Base-by-base conservation (phyloP, 306 rosid species). In the Fagus crenata region DNA sequence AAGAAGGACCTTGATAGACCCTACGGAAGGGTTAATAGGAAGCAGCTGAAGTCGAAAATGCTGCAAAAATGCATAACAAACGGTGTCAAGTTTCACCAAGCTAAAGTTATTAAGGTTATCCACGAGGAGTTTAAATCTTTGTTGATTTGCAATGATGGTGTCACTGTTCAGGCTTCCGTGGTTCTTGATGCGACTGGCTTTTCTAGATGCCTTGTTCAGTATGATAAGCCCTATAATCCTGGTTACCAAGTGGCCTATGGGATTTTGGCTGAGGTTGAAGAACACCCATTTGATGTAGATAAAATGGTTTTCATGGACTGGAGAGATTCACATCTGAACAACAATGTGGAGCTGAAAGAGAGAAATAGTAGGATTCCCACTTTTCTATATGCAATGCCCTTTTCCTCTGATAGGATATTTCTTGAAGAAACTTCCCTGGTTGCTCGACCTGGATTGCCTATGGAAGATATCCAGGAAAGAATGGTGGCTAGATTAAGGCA, bases 181-280 rank as follows among this genome's bases (percentile, higher is more conserved):
- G 98, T 95, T 83, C 99, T 95, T 60, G 99, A 95, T 82, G 99
- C 99, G 11, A 92, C 99, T 6, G 99, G 98, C 51, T 95, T 95
- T 78, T 95, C 99, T 0, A 90, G 96, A 84, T 87, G 96, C 81
- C 96, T 92, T 53, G 97, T 95, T 9, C 96, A 92, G 86, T 95
- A 95, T 61, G 93, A 92, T 77, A 89, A 92, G 86, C 93, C 96
- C 2, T 95, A 95, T 74, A 92, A 92, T 79, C 99, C 98, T 4
- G 99, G 99, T 77, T 95, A 92, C 83, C 98, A 95, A 84, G 98
- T 95, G 63, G 99, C 99, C 17, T 95, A 95, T 37, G 98, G 99
- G 73, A 95, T 95, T 85, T 83, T 95, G 78, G 99, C 99, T 0
- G 98, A 95, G 91, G 98, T 95, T 15, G 97, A 95, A 5, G 97